Base-by-base conservation (phyloP, 1,284 basidiomycete species). In the Heterobasidion occidentale region DNA sequence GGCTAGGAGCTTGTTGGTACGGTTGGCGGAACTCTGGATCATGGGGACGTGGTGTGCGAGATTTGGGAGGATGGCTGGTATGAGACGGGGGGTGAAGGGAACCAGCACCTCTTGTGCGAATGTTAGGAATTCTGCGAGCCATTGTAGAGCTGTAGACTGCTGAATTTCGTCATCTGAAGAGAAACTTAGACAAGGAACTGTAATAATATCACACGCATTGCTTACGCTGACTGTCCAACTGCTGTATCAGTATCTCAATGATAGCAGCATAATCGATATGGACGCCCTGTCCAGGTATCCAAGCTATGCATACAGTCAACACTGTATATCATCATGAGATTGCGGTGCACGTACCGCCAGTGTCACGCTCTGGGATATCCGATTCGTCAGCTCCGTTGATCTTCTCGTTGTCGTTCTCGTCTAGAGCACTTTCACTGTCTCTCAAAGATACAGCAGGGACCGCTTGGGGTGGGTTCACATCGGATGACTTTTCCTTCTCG, bases 201-300 rank as follows among this genome's bases (percentile, higher is more conserved):
- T 7, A 33, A 12, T 50, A 8, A 27, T 20, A 27, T 27, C 27
- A 27, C 27, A 6, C 27, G 27, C 47, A 12, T 11, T 9, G 58
- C 90, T 70, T 61, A 95, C 94, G 92, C 64, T 92, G 88, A 61
- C 81, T 83, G 52, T 90, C 85, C 34, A 98, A 75, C 66, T 98
- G 94, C 61, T 86, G 82, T n/a, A 99, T 86, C 44, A 99, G 75
- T 61, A 97, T 98, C 65, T 98, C 93, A 56, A 98, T 85, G 57
- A 99, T 94, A 9, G 93, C 87, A 6, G 86, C 83, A 68, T 96
- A 94, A 69, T 98, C 89, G 58, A 99, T 88, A 58, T 81, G 81
- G 7, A 99, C 94, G 1, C 91, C 93, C 74, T 97, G 93, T 3
- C 95, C 95, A 33, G 94, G 94, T 44, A 92, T 76, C 92, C 94